Evolutionary conservation across 176 grass and related monocot species (phyloP).

Genomic region (Hyparrhenia diplandra): DNA sequence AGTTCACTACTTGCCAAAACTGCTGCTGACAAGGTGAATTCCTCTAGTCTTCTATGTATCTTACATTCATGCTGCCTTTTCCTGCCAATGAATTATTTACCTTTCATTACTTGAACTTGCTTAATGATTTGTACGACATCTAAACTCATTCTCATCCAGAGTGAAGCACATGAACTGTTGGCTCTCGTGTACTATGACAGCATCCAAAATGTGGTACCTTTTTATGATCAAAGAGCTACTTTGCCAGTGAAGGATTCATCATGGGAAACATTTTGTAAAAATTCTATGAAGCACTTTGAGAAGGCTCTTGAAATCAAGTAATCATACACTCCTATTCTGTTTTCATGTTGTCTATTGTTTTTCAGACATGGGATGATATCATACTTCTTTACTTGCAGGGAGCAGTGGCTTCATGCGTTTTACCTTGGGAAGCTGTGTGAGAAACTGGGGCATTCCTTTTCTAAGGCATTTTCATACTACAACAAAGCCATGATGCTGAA

Average conservation of each 20-base stretch:
- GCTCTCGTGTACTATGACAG: slow-evolving; percentile 95
- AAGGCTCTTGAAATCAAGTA: slow-evolving; percentile 93
- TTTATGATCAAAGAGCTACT: slow-evolving; percentile 93
- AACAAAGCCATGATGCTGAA: slow-evolving; percentile 70
- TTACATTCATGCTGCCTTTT: neutral
- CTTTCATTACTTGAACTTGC: neutral
- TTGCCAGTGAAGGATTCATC: slow-evolving; percentile 77
- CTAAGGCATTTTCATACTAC: slow-evolving; percentile 87
- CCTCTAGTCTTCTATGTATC: neutral
- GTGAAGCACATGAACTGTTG: slow-evolving; percentile 85
- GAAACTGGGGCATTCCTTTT: slow-evolving; percentile 71
- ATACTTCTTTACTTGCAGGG: slow-evolving; percentile 43
- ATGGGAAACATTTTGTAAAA: slow-evolving; percentile 76
- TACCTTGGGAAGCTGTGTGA: slow-evolving; percentile 97
- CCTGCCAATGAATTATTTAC: neutral
- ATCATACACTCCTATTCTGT: neutral
- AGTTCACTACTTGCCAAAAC: slow-evolving; percentile 67
- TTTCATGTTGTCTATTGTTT: slow-evolving; percentile 25
- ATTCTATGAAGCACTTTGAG: slow-evolving; percentile 91
- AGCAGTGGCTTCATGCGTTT: slow-evolving; percentile 95
- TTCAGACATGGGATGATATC: slow-evolving; percentile 20
- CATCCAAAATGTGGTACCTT: slow-evolving; percentile 94
- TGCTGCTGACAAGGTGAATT: slow-evolving; percentile 51
- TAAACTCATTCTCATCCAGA: slow-evolving; percentile 45
- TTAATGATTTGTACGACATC: neutral